Evolutionary conservation across 2,329 filamentous ascomycete genomes (phyloP).

Genomic region (Hymenoscyphus repandus): DNA sequence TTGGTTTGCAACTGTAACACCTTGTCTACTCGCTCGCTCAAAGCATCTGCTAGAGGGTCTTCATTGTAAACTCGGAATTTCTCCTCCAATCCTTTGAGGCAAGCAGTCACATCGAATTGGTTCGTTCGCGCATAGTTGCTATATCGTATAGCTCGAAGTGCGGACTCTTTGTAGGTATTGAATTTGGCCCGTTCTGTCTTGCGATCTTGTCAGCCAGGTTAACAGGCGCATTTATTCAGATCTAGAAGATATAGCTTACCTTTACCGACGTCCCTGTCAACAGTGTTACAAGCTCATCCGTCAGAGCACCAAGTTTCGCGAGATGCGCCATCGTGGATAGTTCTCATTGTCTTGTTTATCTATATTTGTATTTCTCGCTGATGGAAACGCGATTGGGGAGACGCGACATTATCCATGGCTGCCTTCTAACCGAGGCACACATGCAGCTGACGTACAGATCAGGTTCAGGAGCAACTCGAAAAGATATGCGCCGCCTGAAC

Average conservation of each 20-base stretch:
- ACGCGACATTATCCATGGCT: neutral
- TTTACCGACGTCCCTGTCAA: slow-evolving; percentile 51
- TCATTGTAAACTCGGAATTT: slow-evolving; percentile 77
- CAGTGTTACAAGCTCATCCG: slow-evolving; percentile 64
- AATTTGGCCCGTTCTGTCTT: slow-evolving; percentile 34
- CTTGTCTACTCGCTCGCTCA: slow-evolving; percentile 53
- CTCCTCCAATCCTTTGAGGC: slow-evolving; percentile 71
- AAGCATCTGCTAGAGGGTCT: slow-evolving; percentile 71
- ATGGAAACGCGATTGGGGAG: neutral
- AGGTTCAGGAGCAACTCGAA: neutral
- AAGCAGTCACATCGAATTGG: slow-evolving; percentile 65
- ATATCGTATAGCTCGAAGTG: slow-evolving; percentile 46
- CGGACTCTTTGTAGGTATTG: slow-evolving; percentile 42
- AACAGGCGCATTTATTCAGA: neutral
- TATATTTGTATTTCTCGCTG: neutral
- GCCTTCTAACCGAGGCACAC: neutral
- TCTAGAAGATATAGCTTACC: slow-evolving; percentile 36
- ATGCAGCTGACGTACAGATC: neutral
- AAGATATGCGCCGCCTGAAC: slow-evolving; percentile 8
- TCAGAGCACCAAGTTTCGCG: slow-evolving; percentile 57
- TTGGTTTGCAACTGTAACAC: slow-evolving; percentile 49
- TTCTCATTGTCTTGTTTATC: neutral
- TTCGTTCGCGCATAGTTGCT: slow-evolving; percentile 62
- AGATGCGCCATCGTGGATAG: slow-evolving; percentile 60
- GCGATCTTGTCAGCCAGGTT: slow-evolving; percentile 11